Base-by-base conservation (phyloP, 371 early-diverging fungal genomes). In the Zychaea mexicana region DNA sequence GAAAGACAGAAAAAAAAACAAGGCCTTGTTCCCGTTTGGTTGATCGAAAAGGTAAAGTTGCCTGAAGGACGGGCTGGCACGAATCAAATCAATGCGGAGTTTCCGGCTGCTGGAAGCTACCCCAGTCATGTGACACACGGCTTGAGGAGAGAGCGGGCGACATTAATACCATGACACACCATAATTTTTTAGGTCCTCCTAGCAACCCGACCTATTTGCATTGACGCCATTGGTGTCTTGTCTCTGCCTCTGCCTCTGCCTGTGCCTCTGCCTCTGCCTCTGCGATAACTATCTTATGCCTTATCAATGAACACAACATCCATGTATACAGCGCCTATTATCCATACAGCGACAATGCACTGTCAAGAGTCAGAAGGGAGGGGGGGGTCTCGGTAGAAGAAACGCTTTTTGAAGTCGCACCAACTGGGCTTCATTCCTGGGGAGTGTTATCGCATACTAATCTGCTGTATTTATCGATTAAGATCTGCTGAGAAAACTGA, bases 391-490 rank as follows among this genome's bases (percentile, higher is more conserved):
- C 49, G 4, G 4, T 45, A 45, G 22, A 49, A 22, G 24, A 2
- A 24, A 49, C 10, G 24, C 10, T 19, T 19, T 24, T 7, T 36
- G 15, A 36, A 36, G 49, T 49, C 22, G 49, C 49, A 49, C 49
- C 13, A 49, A 49, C 49, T 49, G 49, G 49, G 49, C 49, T 49
- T 49, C 49, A 49, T 49, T 49, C 49, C 49, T 49, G 49, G 49
- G 49, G 42, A 42, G n/a, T 42, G 49, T 49, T 49, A 49, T 49
- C 49, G 6, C 49, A 49, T 17, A 49, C n/a, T 22, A 49, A 49
- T 49, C 49, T 49, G n/a, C 49, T 45, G 6, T 19, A 5, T 12
- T 45, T 45, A 49, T 49, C 49, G 49, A 49, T 49, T 49, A 49
- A 4, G 49, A 49, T 49, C 49, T 49, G 49, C 49, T 49, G 49